Evolutionary conservation across 2,329 filamentous ascomycete species (phyloP).

Genomic region (Alternaria triticimaculans): DNA sequence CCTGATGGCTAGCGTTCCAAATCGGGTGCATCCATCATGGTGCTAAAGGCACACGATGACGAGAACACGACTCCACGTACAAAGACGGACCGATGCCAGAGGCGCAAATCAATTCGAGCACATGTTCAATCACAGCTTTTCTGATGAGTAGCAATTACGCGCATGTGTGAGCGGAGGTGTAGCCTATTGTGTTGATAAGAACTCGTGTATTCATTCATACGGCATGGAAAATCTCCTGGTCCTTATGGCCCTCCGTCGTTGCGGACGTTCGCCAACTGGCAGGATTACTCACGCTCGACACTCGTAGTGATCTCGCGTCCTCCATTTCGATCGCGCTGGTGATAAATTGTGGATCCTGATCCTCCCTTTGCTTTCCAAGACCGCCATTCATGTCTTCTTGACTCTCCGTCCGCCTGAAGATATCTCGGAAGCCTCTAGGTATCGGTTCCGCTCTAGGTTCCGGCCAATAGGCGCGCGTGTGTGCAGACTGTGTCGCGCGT

Average conservation of each 20-base stretch:
- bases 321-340: constrained; percentile 37
- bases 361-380: constrained; percentile 20
- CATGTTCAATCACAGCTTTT: not conserved
- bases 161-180: constrained; percentile 2
- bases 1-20: constrained; percentile 28
- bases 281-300: constrained; percentile 17
- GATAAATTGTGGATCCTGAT: constrained; percentile 26
- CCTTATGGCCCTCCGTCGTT: constrained; percentile 11
- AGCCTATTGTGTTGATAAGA: not conserved
- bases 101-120: not conserved
- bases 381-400: constrained; percentile 31
- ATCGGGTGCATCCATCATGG: constrained; percentile 29
- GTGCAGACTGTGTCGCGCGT: constrained; percentile 3
- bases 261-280: constrained; percentile 20
- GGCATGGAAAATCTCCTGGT: constrained; percentile 17
- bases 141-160: not conserved
- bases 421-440: constrained; percentile 20
- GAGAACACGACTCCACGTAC: not conserved
- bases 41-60: constrained; percentile 15
- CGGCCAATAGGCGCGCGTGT: constrained; percentile 16
- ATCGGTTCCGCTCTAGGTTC: constrained; percentile 16
- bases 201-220: constrained; percentile 9
- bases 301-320: constrained; percentile 13
- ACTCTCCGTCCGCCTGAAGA: constrained; percentile 26
- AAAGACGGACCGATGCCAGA: not conserved